phyloP scores from a whole-genome alignment of 1,284 basidiomycete genomes.

The Melanopsichium pennsylvanicum region DNA sequence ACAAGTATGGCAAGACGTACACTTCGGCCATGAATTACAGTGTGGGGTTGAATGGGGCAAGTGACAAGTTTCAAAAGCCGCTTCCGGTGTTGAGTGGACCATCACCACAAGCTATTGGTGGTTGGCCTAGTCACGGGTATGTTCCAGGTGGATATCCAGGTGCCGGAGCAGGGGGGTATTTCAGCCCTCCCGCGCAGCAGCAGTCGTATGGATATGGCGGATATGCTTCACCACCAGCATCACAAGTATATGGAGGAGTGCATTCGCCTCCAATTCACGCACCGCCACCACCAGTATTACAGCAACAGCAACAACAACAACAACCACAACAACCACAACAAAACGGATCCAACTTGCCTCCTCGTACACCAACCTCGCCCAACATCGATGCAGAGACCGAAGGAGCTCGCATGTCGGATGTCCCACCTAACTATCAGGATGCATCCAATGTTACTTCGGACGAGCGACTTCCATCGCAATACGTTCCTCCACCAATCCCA shows the following conservation, averaged over 20 bases:
- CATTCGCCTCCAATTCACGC: constrained; percentile 7
- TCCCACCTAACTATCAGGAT: constrained; percentile 46
- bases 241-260: background rate
- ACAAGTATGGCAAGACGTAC: constrained; percentile 46
- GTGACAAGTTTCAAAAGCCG: constrained; percentile 31
- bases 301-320: background rate
- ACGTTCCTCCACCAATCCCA: constrained; percentile 23
- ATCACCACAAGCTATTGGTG: background rate
- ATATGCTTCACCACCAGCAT: background rate
- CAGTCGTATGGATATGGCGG: constrained; percentile 9
- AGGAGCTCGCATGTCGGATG: constrained; percentile 39
- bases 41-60: constrained; percentile 21
- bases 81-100: constrained; percentile 20
- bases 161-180: constrained; percentile 8
- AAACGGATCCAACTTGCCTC: too few relatives aligned
- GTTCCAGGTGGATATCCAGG: constrained; percentile 38
- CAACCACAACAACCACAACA: background rate
- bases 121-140: constrained; percentile 32
- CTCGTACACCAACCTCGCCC: constrained; percentile 5
- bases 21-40: constrained; percentile 42
- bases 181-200: background rate
- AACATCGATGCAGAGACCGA: constrained; percentile 41
- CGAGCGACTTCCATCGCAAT: constrained; percentile 41
- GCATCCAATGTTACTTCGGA: constrained; percentile 26
- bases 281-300: constrained; percentile 4